Conservation (phyloP, 2,329 filamentous ascomycete genomes). For the Drechslerella coelobrocha region DNA sequence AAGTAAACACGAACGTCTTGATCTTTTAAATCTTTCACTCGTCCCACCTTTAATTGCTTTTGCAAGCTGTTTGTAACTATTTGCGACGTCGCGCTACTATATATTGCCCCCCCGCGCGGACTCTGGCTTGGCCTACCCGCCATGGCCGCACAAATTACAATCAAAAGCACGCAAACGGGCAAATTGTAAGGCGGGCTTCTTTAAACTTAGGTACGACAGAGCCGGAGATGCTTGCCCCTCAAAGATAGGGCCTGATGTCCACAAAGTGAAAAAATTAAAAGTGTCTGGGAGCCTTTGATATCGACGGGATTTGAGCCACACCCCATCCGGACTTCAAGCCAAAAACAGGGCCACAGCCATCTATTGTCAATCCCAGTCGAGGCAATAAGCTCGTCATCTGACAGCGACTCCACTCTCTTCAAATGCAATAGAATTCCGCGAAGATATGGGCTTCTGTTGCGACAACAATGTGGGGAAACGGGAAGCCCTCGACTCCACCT, state of each 20-base stretch:
- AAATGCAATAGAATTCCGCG: constrained; percentile 6
- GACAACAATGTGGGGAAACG: constrained; percentile 13
- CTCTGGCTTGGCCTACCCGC: constrained; percentile 30
- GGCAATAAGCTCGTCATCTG: constrained; percentile 43
- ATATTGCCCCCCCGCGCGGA: constrained; percentile 22
- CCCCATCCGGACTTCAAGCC: constrained; percentile 34
- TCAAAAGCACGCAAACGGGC: constrained; percentile 49
- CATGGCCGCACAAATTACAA: constrained; percentile 22
- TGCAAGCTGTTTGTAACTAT: constrained; percentile 27
- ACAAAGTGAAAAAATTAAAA: constrained; percentile 49
- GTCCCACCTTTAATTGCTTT: constrained; percentile 15
- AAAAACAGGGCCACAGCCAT: too few relatives aligned
- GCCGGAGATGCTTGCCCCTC: constrained; percentile 42
- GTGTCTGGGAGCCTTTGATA: constrained; percentile 43
- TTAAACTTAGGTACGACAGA: constrained; percentile 49
- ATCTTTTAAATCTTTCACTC: constrained; percentile 43
- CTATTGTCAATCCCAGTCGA: too few relatives aligned
- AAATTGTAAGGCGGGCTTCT: constrained; percentile 31
- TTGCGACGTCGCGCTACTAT: constrained; percentile 28
- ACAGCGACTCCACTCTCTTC: constrained; percentile 31
- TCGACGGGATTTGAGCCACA: constrained; percentile 49
- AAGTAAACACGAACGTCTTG: constrained; percentile 14
- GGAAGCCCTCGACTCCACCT: constrained; percentile 1
- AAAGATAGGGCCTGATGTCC: constrained; percentile 29
- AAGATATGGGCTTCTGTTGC: constrained; percentile 16